phyloP scores from a whole-genome alignment of 148 eudicot species.

The Camellia lanceoleosa region DNA sequence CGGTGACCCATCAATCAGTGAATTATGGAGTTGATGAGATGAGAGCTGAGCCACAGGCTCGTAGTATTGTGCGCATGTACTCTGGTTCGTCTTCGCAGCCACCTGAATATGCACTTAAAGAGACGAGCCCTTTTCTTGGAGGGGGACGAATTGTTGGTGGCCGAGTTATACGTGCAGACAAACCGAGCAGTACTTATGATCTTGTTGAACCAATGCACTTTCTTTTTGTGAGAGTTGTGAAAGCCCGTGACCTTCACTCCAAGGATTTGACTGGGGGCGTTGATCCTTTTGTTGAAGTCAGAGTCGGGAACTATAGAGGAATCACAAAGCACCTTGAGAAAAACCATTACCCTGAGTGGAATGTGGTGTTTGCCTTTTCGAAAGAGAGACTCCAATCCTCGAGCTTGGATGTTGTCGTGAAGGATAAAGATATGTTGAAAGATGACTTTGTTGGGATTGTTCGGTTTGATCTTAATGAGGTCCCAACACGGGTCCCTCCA shows the following conservation, averaged over 20 bases:
- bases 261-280: background rate
- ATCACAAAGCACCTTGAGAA: constrained; percentile 18
- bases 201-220: constrained; percentile 19
- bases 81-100: constrained; percentile 38
- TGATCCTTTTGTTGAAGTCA: constrained; percentile 21
- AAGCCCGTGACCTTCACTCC: constrained; percentile 18
- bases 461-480: constrained; percentile 16
- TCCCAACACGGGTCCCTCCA: constrained; percentile 20
- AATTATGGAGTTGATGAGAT: constrained; percentile 25
- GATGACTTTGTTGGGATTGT: constrained; percentile 18
- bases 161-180: constrained; percentile 10
- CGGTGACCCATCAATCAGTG: constrained; percentile 21
- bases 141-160: constrained; percentile 13
- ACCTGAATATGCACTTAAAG: constrained; percentile 53
- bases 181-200: constrained; percentile 16
- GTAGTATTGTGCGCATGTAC: constrained; percentile 35
- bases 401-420: constrained; percentile 8
- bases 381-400: constrained; percentile 22
- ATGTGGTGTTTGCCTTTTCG: constrained; percentile 20
- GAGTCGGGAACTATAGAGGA: constrained; percentile 17
- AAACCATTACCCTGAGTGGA: constrained; percentile 18
- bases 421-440: constrained; percentile 14
- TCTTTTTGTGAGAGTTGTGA: constrained; percentile 16
- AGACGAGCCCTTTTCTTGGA: constrained; percentile 58
- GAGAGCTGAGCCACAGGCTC: constrained; percentile 39